Evolutionary conservation across 108 stramenopile genomes (phyloP).

Genomic region (Parmales sp.): DNA sequence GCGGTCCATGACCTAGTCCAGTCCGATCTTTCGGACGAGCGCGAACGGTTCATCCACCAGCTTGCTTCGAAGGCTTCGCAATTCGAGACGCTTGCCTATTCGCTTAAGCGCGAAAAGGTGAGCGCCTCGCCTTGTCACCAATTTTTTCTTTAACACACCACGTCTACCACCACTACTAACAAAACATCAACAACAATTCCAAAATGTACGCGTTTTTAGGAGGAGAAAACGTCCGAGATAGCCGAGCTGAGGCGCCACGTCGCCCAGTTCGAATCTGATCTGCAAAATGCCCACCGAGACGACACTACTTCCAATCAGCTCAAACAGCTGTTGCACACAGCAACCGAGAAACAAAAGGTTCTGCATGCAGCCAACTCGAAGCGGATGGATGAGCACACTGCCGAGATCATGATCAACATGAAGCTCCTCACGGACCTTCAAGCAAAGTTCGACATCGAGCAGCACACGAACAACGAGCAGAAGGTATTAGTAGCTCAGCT

Average conservation of each 20-base stretch:
- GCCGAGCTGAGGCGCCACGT: background rate
- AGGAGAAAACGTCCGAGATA: constrained; percentile 1
- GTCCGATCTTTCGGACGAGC: background rate
- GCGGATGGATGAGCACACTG: background rate
- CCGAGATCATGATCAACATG: background rate
- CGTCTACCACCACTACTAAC: background rate
- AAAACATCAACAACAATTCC: too few relatives aligned
- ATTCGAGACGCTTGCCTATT: background rate
- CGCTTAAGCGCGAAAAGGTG: background rate
- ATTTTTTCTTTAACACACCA: background rate
- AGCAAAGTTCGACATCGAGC: background rate
- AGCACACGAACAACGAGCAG: background rate
- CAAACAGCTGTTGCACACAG: background rate
- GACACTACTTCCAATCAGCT: background rate
- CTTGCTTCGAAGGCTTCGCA: background rate
- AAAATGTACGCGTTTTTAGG: background rate
- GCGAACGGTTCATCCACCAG: background rate
- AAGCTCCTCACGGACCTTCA: background rate
- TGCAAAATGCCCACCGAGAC: background rate
- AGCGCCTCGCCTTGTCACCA: background rate
- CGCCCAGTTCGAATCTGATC: background rate
- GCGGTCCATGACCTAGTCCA: background rate
- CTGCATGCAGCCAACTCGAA: background rate
- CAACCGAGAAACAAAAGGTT: background rate
- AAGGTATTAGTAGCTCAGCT: background rate